phyloP scores from a whole-genome alignment of 2,329 filamentous ascomycete species.

The Myriosclerotinia duriaeana region DNA sequence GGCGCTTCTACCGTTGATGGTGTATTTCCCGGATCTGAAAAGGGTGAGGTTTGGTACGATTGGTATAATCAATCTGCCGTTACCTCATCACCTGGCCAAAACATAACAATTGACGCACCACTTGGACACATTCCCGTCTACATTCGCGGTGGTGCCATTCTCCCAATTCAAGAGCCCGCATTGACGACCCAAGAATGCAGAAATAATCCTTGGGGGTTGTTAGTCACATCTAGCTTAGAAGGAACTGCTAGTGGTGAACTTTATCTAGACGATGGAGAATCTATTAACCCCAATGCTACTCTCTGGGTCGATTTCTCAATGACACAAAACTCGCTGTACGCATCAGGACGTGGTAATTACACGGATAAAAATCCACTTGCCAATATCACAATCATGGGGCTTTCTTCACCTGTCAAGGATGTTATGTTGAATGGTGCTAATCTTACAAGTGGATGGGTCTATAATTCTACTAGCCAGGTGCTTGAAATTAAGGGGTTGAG shows the following conservation, averaged over 20 bases:
- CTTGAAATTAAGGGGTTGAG: slow-evolving; percentile 54
- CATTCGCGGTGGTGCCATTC: slow-evolving; percentile 64
- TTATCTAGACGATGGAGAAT: slow-evolving; percentile 76
- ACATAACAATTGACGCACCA: slow-evolving; percentile 60
- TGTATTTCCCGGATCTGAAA: slow-evolving; percentile 65
- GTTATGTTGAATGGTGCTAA: slow-evolving; percentile 54
- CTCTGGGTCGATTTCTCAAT: slow-evolving; percentile 55
- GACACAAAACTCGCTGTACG: slow-evolving; percentile 47
- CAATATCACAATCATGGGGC: slow-evolving; percentile 63
- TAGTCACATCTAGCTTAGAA: slow-evolving; percentile 58
- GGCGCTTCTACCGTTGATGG: slow-evolving; percentile 59
- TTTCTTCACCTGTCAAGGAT: slow-evolving; percentile 44
- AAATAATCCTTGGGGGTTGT: slow-evolving; percentile 64
- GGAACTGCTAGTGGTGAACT: slow-evolving; percentile 60
- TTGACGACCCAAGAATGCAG: slow-evolving; percentile 65
- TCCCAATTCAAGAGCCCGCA: slow-evolving; percentile 67
- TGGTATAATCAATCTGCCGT: slow-evolving; percentile 70
- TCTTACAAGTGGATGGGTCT: slow-evolving; percentile 49
- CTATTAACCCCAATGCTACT: slow-evolving; percentile 55
- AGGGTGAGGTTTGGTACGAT: slow-evolving; percentile 69
- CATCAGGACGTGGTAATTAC: slow-evolving; percentile 52
- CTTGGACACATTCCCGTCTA: slow-evolving; percentile 70
- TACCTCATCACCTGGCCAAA: slow-evolving; percentile 51
- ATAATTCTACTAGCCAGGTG: slow-evolving; percentile 49
- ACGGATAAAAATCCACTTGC: slow-evolving; percentile 57